Evolutionary conservation across 495 filamentous ascomycete genomes (phyloP), one percentile per base, ranked within the genome.

Genomic region (Penicillium longicatenatum): DNA sequence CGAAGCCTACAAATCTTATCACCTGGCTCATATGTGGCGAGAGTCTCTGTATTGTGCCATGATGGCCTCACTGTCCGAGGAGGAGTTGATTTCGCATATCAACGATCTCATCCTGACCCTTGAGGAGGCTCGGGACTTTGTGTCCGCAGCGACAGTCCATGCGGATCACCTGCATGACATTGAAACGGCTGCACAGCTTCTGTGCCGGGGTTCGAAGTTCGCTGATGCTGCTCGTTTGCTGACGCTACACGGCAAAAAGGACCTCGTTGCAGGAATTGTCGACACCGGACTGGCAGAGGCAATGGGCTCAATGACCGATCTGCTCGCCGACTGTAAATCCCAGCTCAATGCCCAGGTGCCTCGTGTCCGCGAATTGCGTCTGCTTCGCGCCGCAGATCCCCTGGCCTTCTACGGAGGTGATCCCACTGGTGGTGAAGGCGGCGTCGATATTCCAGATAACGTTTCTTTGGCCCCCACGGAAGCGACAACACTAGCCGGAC

Each of bases 401-500:
- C 79, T 91, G 1, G 86, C 82, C 11, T 90, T 89, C 73, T 90
- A 85, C 69, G 87, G 89, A 48, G 86, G 92, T 54, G 84, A 90
- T 59, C 74, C 83, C 17, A 73, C 78, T 3, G 67, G 64, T n/a
- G 70, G 74, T 20, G 79, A 70, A n/a, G 80, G 61, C 11, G 83
- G 79, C 37, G 78, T 68, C 35, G 89, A 94, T 62, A 80, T 96
- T 6, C 93, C 93, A 0, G 94, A 98, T 64, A 92, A 98, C 69
- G 79, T 98, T 50, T 94, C 90, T 6, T 78, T 98, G 14, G 93
- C 94, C 4, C 89, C 93, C 0, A 94, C 87, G 11, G 90, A 94
- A 65, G 81, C 87, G 3, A 80, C 89, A 0, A 93, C 90, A 16
- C 87, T 89, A 7, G 85, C 82, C 16, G 88, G 87, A 10, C 70